Percentiles rank a stretch among this genome's conserved stretches.
These are phyloP conservation scores for Cladosporium sp. DNA, from an alignment of 2,329 filamentous ascomycete species.

Conservation along the genomic window DNA sequence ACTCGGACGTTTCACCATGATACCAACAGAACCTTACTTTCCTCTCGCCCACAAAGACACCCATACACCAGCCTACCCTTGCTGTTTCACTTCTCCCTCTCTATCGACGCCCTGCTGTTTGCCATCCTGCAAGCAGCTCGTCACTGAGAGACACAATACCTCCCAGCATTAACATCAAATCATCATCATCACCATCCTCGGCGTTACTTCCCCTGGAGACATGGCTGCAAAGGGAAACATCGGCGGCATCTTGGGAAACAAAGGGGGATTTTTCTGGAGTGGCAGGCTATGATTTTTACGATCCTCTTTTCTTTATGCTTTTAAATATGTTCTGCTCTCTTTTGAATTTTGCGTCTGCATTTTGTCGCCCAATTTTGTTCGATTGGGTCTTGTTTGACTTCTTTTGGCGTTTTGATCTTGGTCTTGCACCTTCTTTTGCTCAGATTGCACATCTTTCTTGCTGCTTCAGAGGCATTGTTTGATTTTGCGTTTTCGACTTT, in stretches of 20 bases:
- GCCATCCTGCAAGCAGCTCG: neutral
- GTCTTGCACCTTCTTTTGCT: neutral
- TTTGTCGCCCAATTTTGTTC: neutral
- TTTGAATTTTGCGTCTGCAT: neutral
- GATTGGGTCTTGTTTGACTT: neutral
- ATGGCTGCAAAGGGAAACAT: neutral
- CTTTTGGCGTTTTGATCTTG: neutral
- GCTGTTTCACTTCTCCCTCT: neutral
- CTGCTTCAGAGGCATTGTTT: neutral
- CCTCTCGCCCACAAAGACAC: neutral
- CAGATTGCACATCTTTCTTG: neutral
- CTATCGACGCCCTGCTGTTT: neutral
- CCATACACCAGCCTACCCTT: constrained; percentile 12
- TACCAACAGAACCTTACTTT: constrained; percentile 1
- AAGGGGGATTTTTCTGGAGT: neutral
- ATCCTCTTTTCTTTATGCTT: neutral
- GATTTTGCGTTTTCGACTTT: neutral
- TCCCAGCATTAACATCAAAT: constrained; percentile 1
- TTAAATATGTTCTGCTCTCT: neutral
- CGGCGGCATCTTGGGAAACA: neutral
- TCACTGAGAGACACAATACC: neutral
- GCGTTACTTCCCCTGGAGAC: neutral
- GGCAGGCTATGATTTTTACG: constrained; percentile 1
- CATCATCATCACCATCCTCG: neutral
- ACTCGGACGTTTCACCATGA: constrained; percentile 4